phyloP scores from a whole-genome alignment of 106 monocot species.

The Iris macrosiphon region DNA sequence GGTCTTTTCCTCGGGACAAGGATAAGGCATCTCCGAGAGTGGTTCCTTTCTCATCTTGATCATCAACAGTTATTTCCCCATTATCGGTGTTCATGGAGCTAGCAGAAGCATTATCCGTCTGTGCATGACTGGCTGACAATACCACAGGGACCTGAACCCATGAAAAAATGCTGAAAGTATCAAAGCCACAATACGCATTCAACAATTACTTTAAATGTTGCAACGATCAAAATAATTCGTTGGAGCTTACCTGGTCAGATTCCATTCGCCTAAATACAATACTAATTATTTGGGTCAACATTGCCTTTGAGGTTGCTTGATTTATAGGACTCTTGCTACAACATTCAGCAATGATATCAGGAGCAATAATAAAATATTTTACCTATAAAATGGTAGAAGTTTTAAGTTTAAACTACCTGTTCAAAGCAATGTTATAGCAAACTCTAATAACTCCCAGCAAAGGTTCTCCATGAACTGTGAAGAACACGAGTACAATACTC shows the following conservation, averaged over 20 bases:
- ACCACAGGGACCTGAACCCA: constrained; percentile 29
- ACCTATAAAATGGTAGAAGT: neutral
- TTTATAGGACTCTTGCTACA: constrained; percentile 92
- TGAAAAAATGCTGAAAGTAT: neutral
- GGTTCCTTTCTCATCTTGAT: constrained; percentile 50
- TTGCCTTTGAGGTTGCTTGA: constrained; percentile 95
- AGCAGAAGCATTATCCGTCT: constrained; percentile 19
- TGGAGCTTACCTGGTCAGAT: constrained; percentile 56
- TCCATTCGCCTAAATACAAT: constrained; percentile 91
- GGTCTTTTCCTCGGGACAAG: constrained; percentile 39
- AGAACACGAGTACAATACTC: constrained; percentile 1
- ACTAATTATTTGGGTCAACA: constrained; percentile 97
- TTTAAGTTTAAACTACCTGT: constrained; percentile 43
- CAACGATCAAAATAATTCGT: neutral
- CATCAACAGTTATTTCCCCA: constrained; percentile 47
- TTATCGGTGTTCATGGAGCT: constrained; percentile 27
- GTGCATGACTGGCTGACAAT: constrained; percentile 11
- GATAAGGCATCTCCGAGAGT: constrained; percentile 74
- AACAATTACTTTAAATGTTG: too few species aligned
- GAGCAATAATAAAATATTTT: constrained; percentile 1
- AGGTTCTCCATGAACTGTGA: constrained; percentile 91
- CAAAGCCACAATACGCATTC: neutral
- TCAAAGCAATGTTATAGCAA: constrained; percentile 96
- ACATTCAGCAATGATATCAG: constrained; percentile 6
- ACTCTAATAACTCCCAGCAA: constrained; percentile 80